phyloP scores from a whole-genome alignment of 768 basidiomycete species.

The Tylopilus vinaceipallidus region DNA sequence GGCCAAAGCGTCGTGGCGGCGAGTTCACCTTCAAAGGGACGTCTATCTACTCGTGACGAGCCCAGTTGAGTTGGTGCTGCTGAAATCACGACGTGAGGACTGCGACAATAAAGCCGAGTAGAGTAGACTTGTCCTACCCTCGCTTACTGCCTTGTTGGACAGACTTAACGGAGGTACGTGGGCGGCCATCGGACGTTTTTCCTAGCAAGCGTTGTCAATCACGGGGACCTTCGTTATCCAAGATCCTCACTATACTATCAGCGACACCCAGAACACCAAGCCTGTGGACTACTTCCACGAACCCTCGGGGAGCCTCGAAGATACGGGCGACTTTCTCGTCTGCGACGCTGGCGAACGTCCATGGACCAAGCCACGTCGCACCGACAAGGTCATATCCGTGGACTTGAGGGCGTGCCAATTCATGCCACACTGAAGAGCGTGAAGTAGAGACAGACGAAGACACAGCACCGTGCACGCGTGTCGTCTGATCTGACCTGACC shows the following conservation, averaged over 20 bases:
- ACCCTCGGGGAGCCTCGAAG: conserved; percentile 86
- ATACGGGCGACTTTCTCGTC: conserved; percentile 96
- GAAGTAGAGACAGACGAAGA: conserved; percentile 15
- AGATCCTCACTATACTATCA: conserved; percentile 46
- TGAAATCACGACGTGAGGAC: conserved; percentile 1
- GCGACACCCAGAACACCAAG: conserved; percentile 48
- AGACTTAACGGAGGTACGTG: conserved; percentile 91
- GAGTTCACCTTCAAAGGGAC: conserved; percentile 91
- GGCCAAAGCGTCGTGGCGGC: conserved; percentile 92
- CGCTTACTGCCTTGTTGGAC: conserved; percentile 87
- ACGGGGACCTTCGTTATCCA: background rate
- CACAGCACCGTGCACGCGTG: conserved; percentile 76
- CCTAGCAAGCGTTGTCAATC: conserved; percentile 36
- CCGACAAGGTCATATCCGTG: conserved; percentile 94
- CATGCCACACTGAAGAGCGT: conserved; percentile 60
- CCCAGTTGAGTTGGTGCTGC: conserved; percentile 19
- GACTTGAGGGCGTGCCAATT: conserved; percentile 89
- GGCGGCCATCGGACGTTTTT: conserved; percentile 68
- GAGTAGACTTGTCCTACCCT: conserved; percentile 41
- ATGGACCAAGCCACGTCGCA: conserved; percentile 68
- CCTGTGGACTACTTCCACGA: conserved; percentile 60
- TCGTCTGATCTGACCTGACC: conserved; percentile 83
- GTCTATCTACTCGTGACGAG: conserved; percentile 25
- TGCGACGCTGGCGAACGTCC: conserved; percentile 86
- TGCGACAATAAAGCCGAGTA: background rate